Evolutionary conservation across 148 eudicot species (phyloP), one percentile per base, ranked within the genome.

Genomic region (Silene conica): DNA sequence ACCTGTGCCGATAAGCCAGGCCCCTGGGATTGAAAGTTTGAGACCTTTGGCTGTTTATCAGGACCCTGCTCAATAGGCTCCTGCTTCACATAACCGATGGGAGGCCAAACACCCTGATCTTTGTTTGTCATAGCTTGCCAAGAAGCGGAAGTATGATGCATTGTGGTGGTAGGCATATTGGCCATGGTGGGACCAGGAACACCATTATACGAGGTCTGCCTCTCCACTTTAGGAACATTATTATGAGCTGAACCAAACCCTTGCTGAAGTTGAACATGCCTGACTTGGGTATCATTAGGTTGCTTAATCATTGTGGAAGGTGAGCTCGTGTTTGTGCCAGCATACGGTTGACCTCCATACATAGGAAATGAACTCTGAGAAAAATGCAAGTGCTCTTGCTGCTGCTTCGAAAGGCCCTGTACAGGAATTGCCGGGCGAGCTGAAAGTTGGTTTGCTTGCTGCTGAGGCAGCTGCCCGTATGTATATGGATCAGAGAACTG

Each of bases 371-470:
- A 84, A 45, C 85, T n/a, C 63, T 85, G 95, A 20, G 97, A 69
- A 77, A 88, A 89, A 76, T 88, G 96, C 82, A 87, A 56, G 74
- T 89, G 88, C 58, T 89, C 97, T 63, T 87, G 89, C 68, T 89
- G 96, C 83, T 83, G 87, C 76, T 88, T 91, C 63, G 76, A 77
- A 80, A 89, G 89, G 23, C 96, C 97, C 76, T 85, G 94, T 6
- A 82, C 56, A 54, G 88, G 77, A 58, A 75, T 77, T 13, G 82
- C 59, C 19, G 87, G 63, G 38, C 78, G 86, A 70, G 82, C 87
- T 70, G 90, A 15, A 61, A 80, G 76, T 72, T 87, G 89, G 78
- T 79, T 86, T 78, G 70, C 78, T 79, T 85, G 89, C 70, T 71
- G 61, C 57, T 72, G 81, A 66, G 78, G 82, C 56, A 80, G 80